These are phyloP conservation scores for Aspergillus conjunctus DNA, from an alignment of 495 filamentous ascomycete species.

Conservation along the genomic window DNA sequence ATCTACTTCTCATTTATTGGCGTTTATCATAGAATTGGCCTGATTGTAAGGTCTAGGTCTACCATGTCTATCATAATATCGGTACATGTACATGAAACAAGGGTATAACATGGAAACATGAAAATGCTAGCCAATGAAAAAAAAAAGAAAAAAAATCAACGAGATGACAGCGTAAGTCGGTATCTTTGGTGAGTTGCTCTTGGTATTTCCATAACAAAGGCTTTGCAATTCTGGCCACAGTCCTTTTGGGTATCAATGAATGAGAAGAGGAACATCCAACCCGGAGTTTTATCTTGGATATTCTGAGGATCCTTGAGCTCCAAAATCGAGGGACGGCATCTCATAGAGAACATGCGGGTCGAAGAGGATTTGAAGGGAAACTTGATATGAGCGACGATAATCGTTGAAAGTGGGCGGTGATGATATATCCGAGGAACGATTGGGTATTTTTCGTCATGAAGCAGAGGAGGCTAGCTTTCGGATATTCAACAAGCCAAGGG, in stretches of 20 bases:
- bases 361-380: neutral
- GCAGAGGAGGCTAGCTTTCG: neutral
- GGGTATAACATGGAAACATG: constrained; percentile 20
- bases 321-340: neutral
- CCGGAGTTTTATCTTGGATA: neutral
- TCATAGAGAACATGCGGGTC: neutral
- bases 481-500: neutral
- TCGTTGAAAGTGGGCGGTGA: neutral
- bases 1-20: neutral
- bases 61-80: constrained; percentile 22
- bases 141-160: constrained; percentile 1
- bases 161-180: neutral
- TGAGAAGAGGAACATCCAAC: neutral
- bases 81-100: constrained; percentile 18
- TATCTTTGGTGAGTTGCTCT: constrained; percentile 15
- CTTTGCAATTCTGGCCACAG: neutral
- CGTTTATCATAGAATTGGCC: constrained; percentile 1
- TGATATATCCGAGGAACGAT: neutral
- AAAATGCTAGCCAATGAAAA: neutral
- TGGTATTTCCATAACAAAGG: constrained; percentile 5
- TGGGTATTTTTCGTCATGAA: no score
- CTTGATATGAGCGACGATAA: neutral
- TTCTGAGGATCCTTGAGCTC: neutral
- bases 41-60: constrained; percentile 20
- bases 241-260: neutral